These are phyloP conservation scores for Hyaloperonospora arabidopsidis DNA, from an alignment of 352 stramenopile species.

Conservation along the genomic window DNA sequence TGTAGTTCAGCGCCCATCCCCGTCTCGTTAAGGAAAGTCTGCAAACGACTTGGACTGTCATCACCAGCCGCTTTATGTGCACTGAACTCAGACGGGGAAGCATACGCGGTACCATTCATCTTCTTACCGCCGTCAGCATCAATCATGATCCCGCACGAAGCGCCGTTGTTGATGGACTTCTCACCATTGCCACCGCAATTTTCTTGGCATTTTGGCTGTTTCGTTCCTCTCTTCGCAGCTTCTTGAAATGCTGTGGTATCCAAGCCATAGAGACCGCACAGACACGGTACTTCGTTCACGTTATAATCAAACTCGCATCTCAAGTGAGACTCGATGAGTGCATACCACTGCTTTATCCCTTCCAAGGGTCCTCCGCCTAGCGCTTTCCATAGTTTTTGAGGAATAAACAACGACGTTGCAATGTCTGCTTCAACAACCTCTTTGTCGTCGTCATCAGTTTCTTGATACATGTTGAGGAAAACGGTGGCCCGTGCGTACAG, in stretches of 20 bases:
- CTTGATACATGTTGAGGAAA: constrained; percentile 41
- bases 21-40: constrained; percentile 36
- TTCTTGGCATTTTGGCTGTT: constrained; percentile 7
- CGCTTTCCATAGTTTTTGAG: constrained; percentile 68
- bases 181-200: constrained; percentile 1
- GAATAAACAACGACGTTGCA: constrained; percentile 68
- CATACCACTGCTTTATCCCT: constrained; percentile 67
- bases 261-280: constrained; percentile 68
- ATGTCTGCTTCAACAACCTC: constrained; percentile 42
- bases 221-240: constrained; percentile 15
- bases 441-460: constrained; percentile 19
- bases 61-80: constrained; percentile 1
- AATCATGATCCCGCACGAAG: constrained; percentile 1
- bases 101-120: not conserved
- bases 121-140: constrained; percentile 1
- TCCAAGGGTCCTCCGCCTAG: constrained; percentile 55
- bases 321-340: constrained; percentile 76
- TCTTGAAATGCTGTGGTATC: constrained; percentile 41
- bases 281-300: constrained; percentile 55
- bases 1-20: constrained; percentile 49
- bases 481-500: constrained; percentile 56
- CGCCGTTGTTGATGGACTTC: constrained; percentile 1
- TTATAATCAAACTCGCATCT: constrained; percentile 76
- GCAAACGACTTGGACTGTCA: constrained; percentile 19
- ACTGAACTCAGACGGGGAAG: not conserved